Conservation (phyloP, 176 grass and related monocot genomes). For the Aegilops tauschii region DNA sequence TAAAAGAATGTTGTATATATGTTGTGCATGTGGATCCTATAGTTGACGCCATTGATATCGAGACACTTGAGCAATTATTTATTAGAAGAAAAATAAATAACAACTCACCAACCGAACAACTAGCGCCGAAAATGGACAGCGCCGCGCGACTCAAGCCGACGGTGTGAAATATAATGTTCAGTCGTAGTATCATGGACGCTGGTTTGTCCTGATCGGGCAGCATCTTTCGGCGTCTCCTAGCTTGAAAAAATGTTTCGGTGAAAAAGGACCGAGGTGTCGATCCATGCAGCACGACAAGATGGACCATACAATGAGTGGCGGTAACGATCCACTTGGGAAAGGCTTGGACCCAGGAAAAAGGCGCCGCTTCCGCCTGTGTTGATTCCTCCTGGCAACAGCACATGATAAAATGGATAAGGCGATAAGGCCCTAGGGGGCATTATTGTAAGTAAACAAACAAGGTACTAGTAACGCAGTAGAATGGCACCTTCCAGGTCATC, state of each 20-base stretch:
- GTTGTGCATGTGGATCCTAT: too few relatives aligned
- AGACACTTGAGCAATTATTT: too few relatives aligned
- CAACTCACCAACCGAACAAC: too few relatives aligned
- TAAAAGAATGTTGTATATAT: too few relatives aligned
- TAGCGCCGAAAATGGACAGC: too few relatives aligned
- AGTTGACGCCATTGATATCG: too few relatives aligned
- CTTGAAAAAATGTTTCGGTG: neutral
- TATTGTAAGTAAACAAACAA: constrained; percentile 4
- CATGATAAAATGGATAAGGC: neutral
- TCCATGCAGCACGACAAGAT: neutral
- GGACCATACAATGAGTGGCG: neutral
- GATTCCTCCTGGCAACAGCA: neutral
- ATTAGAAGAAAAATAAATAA: too few relatives aligned
- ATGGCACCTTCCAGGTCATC: neutral
- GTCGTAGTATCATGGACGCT: too few relatives aligned
- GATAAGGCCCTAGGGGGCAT: neutral
- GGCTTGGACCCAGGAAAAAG: neutral
- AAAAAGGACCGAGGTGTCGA: neutral
- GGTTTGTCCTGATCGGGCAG: neutral
- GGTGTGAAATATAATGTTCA: too few relatives aligned
- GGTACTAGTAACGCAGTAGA: neutral
- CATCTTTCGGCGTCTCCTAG: neutral
- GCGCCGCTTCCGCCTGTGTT: neutral
- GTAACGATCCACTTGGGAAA: constrained; percentile 4
- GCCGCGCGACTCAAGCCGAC: too few relatives aligned